phyloP scores from a whole-genome alignment of 1,139 yeast genomes.

The Saccharomyces pastorianus region DNA sequence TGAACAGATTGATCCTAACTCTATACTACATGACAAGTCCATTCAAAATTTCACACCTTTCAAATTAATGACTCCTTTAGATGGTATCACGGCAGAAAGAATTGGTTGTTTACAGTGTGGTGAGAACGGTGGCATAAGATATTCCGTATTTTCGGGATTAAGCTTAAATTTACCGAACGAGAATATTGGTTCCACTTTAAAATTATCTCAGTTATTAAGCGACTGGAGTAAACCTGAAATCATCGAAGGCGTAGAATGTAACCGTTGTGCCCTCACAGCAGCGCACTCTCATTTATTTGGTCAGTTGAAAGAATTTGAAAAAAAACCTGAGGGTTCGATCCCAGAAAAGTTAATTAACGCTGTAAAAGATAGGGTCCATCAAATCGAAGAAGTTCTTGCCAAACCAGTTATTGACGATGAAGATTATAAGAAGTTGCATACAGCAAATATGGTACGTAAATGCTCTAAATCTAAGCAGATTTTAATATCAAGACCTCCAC shows the following conservation, averaged over 20 bases:
- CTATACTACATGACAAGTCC: constrained; percentile 27
- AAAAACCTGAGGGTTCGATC: constrained; percentile 20
- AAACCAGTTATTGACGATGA: constrained; percentile 74
- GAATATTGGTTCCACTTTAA: constrained; percentile 36
- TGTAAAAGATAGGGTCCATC: constrained; percentile 44
- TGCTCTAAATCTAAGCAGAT: constrained; percentile 79
- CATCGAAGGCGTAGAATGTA: constrained; percentile 88
- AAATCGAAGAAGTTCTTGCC: constrained; percentile 49
- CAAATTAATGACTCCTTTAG: constrained; percentile 74
- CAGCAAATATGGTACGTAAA: constrained; percentile 66
- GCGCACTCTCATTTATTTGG: constrained; percentile 45
- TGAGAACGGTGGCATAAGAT: constrained; percentile 84
- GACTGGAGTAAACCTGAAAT: constrained; percentile 78
- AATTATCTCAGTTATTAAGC: constrained; percentile 50
- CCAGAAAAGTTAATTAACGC: constrained; percentile 39
- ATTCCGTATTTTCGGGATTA: constrained; percentile 72
- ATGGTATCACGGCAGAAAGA: constrained; percentile 77
- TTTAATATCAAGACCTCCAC: constrained; percentile 73
- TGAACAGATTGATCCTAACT: constrained; percentile 61
- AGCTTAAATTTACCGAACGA: constrained; percentile 59
- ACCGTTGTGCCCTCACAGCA: constrained; percentile 72
- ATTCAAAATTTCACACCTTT: constrained; percentile 41
- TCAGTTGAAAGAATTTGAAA: constrained; percentile 34
- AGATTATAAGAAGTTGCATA: constrained; percentile 62
- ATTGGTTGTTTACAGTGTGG: constrained; percentile 87